These are phyloP conservation scores for Dictyophora rubrovolvata DNA, from an alignment of 768 basidiomycete species.

Conservation along the genomic window DNA sequence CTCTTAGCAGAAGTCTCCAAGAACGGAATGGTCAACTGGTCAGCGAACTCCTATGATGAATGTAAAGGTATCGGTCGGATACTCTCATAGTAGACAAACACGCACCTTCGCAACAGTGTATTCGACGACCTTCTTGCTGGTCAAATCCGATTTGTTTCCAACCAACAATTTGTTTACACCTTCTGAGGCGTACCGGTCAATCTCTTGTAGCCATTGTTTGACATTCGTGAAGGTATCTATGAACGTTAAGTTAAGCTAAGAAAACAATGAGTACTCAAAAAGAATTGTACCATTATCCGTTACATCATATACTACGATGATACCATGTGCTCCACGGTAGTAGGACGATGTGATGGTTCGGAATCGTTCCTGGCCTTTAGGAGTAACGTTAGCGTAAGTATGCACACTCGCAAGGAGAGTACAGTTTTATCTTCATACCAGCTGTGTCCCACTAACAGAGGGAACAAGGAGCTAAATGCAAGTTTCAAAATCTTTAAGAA, in stretches of 20 bases:
- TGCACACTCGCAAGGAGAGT: not conserved
- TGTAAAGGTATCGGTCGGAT: not conserved
- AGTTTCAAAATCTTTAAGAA: not conserved
- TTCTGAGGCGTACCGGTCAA: slow-evolving; percentile 93
- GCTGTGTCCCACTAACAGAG: slow-evolving; percentile 88
- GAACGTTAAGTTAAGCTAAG: slow-evolving; percentile 1
- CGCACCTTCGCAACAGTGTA: slow-evolving; percentile 76
- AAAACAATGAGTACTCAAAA: not conserved
- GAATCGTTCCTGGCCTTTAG: slow-evolving; percentile 89
- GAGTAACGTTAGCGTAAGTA: not conserved
- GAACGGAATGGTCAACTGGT: slow-evolving; percentile 89
- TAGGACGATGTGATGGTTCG: slow-evolving; percentile 99
- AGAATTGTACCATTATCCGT: slow-evolving; percentile 71
- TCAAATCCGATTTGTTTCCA: slow-evolving; percentile 98
- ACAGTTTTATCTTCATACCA: slow-evolving; percentile 34
- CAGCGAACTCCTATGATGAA: slow-evolving; percentile 71
- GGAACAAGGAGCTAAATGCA: not conserved
- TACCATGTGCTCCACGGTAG: slow-evolving; percentile 97
- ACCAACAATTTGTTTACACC: slow-evolving; percentile 98
- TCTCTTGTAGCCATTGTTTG: slow-evolving; percentile 91
- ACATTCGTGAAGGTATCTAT: slow-evolving; percentile 90
- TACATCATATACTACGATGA: slow-evolving; percentile 97
- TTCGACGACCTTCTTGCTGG: slow-evolving; percentile 92
- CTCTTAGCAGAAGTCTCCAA: slow-evolving; percentile 99
- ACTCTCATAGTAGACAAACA: not conserved